Evolutionary conservation across 495 filamentous ascomycete species (phyloP).

Genomic region (Penicillium goetzii): DNA sequence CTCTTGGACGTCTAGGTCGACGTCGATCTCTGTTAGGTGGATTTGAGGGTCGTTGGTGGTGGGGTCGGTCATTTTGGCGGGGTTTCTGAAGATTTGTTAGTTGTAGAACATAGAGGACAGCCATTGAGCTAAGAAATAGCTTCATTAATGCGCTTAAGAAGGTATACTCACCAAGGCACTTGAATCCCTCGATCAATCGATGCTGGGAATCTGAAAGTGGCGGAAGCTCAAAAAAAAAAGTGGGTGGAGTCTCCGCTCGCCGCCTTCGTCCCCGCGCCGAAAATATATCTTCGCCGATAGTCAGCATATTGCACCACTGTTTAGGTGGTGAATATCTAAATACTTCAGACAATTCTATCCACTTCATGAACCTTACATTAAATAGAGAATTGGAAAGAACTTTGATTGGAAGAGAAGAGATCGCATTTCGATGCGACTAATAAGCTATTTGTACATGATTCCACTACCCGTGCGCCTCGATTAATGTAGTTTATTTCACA

Average conservation of each 20-base stretch:
- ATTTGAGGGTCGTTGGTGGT: constrained; percentile 31
- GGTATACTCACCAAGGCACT: background rate
- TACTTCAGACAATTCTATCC: too few relatives aligned
- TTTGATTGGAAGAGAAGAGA: constrained; percentile 45
- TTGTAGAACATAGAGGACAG: background rate
- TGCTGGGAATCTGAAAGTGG: constrained; percentile 9
- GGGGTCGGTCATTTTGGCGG: constrained; percentile 33
- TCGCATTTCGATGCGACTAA: constrained; percentile 40
- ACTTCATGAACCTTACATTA: background rate
- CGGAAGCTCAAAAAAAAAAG: constrained; percentile 24
- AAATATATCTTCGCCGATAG: constrained; percentile 20
- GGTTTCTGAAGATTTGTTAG: constrained; percentile 4
- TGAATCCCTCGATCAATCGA: background rate
- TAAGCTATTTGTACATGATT: constrained; percentile 52
- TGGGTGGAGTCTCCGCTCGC: constrained; percentile 32
- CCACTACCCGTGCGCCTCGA: constrained; percentile 32
- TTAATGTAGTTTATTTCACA: constrained; percentile 41
- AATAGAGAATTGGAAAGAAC: background rate
- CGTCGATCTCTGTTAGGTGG: constrained; percentile 38
- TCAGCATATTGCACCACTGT: background rate
- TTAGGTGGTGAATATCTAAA: too few relatives aligned
- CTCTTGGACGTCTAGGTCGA: constrained; percentile 51
- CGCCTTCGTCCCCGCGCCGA: constrained; percentile 40
- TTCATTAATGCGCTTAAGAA: background rate
- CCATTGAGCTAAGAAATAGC: background rate